Evolutionary conservation across 2,329 filamentous ascomycete genomes (phyloP), one percentile per base, ranked within the genome.

Genomic region (Sporothrix globosa): DNA sequence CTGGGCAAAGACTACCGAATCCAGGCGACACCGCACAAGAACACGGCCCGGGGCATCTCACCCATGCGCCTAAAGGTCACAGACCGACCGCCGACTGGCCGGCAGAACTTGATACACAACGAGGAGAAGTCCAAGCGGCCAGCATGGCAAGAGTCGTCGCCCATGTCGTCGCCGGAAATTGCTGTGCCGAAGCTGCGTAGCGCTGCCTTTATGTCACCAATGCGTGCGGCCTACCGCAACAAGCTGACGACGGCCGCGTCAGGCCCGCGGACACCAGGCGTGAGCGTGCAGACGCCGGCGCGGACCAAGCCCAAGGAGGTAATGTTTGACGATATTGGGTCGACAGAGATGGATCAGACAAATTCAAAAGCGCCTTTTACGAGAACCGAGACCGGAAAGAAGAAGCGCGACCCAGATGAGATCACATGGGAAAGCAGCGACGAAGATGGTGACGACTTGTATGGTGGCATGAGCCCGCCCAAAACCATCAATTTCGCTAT

Each of bases 1-100:
- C 87, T 97, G 5, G 94, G 98, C 83, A 97, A 96, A 81, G 97
- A 92, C 71, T 99, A 97, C 82, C 92, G 95, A 44, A 86, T 99
- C 30, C 92, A 96, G 80, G 93, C 95, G 6, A 99, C 96, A 11
- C 96, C 96, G 0, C 90, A 96, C 74, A 90, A 89, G 76, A 76
- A 74, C 4, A 77, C 78, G 3, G 74, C 80, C 3, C 76, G 79
- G 44, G 82, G 81, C 48, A 78, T 83, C 56, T 85, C 83, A 9
- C 84, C 84, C 1, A 77, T 84, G 68, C 84, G 83, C 72, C 77
- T 78, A 76, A 74, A 75, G 72, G 75, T 81, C 60, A 75, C 79
- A 67, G 73, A 78, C 74, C 74, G 76, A 17, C 58, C 58, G 1
- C 14, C 24, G 14, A 61, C 30, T 7, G 34, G 34, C 21, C 50